Percentiles rank a stretch among this genome's conserved stretches.
These are phyloP conservation scores for Mortierella sp. DNA, from an alignment of 371 early-diverging fungal genomes.

Conservation along the genomic window DNA sequence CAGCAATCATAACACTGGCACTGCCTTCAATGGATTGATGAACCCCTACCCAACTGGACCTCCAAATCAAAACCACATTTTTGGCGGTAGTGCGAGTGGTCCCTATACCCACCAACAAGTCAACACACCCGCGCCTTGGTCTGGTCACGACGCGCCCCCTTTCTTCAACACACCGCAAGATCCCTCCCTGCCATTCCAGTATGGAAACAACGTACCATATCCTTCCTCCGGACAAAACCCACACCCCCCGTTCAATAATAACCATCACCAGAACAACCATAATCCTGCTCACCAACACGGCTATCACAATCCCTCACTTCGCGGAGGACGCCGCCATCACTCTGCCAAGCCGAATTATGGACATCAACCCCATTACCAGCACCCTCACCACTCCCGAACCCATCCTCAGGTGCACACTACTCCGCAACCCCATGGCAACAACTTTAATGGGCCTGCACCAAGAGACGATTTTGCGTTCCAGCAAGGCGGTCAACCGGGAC, in stretches of 20 bases:
- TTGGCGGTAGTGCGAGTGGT: slow-evolving; percentile 6
- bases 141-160: slow-evolving; percentile 24
- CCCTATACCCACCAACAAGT: slow-evolving; percentile 39
- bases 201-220: slow-evolving; percentile 16
- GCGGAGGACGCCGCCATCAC: slow-evolving; percentile 34
- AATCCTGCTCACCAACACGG: slow-evolving; percentile 9
- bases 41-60: slow-evolving; percentile 11
- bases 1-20: slow-evolving; percentile 15
- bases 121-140: slow-evolving; percentile 21
- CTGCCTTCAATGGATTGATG: slow-evolving; percentile 9
- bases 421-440: slow-evolving; percentile 17
- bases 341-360: slow-evolving; percentile 14
- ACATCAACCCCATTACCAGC: slow-evolving; percentile 35
- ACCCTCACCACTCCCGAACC: slow-evolving; percentile 35
- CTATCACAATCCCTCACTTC: slow-evolving; percentile 18
- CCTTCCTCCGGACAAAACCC: slow-evolving; percentile 7
- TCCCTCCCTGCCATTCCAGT: slow-evolving; percentile 11
- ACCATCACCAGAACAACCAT: slow-evolving; percentile 6
- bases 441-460: slow-evolving; percentile 13
- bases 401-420: slow-evolving; percentile 34
- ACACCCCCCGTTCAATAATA: slow-evolving; percentile 4
- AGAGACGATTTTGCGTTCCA: slow-evolving; percentile 31
- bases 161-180: slow-evolving; percentile 18
- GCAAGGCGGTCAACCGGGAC: slow-evolving; percentile 12
- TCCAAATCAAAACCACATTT: slow-evolving; percentile 7